Conservation (phyloP, 2,329 filamentous ascomycete species). For the Trichoderma sp. region DNA sequence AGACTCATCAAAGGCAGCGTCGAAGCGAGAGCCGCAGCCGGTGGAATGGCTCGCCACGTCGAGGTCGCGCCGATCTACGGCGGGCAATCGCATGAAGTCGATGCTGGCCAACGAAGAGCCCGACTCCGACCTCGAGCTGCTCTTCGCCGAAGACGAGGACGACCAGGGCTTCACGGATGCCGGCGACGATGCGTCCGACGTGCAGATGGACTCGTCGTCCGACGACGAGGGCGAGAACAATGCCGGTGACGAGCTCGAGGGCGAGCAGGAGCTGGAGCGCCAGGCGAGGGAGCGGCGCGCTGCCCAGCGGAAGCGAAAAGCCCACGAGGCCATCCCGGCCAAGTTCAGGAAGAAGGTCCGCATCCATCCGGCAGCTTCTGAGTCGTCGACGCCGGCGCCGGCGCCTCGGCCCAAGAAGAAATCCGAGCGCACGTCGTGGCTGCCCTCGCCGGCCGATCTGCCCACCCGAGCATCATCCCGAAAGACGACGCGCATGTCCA, state of each 20-base stretch:
- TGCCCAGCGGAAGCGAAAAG: conserved; percentile 76
- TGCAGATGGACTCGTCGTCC: conserved; percentile 82
- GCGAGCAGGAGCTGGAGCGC: conserved; percentile 83
- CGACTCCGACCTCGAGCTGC: conserved; percentile 67
- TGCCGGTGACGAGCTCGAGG: conserved; percentile 69
- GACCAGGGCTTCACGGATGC: conserved; percentile 71
- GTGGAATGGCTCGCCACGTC: conserved; percentile 73
- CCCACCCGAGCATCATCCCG: conserved; percentile 61
- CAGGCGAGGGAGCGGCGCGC: conserved; percentile 68
- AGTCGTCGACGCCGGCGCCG: conserved; percentile 36
- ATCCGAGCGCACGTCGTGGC: conserved; percentile 60
- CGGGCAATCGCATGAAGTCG: conserved; percentile 79
- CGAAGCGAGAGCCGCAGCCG: conserved; percentile 30
- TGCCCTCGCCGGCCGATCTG: conserved; percentile 55
- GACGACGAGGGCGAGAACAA: conserved; percentile 72
- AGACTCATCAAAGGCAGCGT: not conserved
- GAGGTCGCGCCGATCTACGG: conserved; percentile 75
- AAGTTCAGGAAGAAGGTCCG: conserved; percentile 75
- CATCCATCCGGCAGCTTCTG: conserved; percentile 58
- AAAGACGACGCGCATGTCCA: conserved; percentile 59
- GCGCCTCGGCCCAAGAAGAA: conserved; percentile 59
- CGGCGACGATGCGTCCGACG: conserved; percentile 69
- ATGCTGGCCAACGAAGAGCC: conserved; percentile 75
- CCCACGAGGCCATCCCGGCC: conserved; percentile 71
- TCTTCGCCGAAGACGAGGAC: conserved; percentile 74